Evolutionary conservation across 1,139 yeast species (phyloP), one percentile per base, ranked within the genome.

Genomic region (Spathaspora sp.): DNA sequence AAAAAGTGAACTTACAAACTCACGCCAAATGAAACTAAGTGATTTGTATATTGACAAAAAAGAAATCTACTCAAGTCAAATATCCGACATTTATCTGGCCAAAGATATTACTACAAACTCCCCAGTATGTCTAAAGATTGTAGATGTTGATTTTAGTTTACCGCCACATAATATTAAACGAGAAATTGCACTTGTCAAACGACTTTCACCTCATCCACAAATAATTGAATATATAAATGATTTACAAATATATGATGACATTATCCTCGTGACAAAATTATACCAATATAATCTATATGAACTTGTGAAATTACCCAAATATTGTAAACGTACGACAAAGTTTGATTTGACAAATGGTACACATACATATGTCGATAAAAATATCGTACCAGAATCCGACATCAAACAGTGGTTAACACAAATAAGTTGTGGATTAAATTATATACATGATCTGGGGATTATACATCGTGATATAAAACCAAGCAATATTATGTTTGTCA

Each of bases 391-490:
- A 2, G 44, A 43, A 9, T 51, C 50, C 0, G 39, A 52, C 17
- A 56, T 57, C 9, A 50, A 48, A 8, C 36, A 39, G 2, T 63
- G 67, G n/a, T 40, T 68, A 1, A 37, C 31, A 13, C 56, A 58
- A 17, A 45, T 70, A 27, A 50, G 57, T 8, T 50, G 46, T 13
- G 63, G 64, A 1, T 53, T 70, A 13, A 39, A 43, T 29, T 67
- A 58, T 47, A 48, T 71, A 17, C 76, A 70, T 44, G 39, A 84
- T 48, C 53, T 61, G 0, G 83, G 83, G 0, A 76, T 91, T n/a
- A 89, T 91, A 13, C 98, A 91, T 60, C 75, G 98, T 41, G 98
- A 91, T 62, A 67, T 91, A 45, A 91, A 91, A 63, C 95, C 96
- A 0, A 81, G 81, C 16, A 91, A 91, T 58, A 75, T 91, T 37